Percentiles rank a stretch among this genome's conserved stretches.
Conservation (phyloP, 192 early-diverging fungal genomes). For the Helicostylum pulchrum region DNA sequence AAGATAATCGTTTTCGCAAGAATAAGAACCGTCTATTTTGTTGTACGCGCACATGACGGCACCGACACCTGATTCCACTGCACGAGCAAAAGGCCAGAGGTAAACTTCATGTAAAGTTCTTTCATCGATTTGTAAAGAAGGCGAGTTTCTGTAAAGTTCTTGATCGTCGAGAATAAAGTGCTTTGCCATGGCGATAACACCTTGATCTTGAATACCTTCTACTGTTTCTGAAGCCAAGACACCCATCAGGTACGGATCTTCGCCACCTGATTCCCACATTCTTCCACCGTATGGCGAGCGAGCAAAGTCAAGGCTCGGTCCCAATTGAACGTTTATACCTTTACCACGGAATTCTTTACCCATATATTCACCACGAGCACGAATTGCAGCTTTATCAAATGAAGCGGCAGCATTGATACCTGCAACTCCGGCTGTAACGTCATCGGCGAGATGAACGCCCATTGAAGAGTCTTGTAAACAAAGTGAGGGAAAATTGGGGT, state of each 20-base stretch:
- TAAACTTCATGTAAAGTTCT: slow-evolving; percentile 58
- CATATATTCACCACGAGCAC: slow-evolving; percentile 41
- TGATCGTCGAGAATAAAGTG: slow-evolving; percentile 33
- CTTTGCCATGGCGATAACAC: slow-evolving; percentile 16
- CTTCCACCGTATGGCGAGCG: slow-evolving; percentile 19
- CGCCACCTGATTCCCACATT: slow-evolving; percentile 31
- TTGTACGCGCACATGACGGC: slow-evolving; percentile 68
- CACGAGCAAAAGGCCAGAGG: slow-evolving; percentile 52
- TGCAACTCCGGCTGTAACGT: slow-evolving; percentile 45
- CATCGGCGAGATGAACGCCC: slow-evolving; percentile 36
- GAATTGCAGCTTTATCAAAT: slow-evolving; percentile 51
- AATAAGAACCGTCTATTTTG: slow-evolving; percentile 46
- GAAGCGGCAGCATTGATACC: slow-evolving; percentile 58
- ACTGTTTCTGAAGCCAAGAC: slow-evolving; percentile 17
- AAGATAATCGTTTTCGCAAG: slow-evolving; percentile 50
- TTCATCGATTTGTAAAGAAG: slow-evolving; percentile 45
- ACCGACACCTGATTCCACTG: slow-evolving; percentile 53
- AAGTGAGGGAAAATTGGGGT: slow-evolving; percentile 38
- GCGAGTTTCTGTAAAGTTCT: slow-evolving; percentile 20
- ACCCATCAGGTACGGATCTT: slow-evolving; percentile 29
- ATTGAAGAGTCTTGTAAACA: slow-evolving; percentile 27
- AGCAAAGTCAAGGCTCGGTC: slow-evolving; percentile 32
- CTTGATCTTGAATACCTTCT: slow-evolving; percentile 23
- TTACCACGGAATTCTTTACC: slow-evolving; percentile 57
- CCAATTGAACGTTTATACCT: slow-evolving; percentile 55